Conservation (phyloP, 1,139 yeast species). For the Blastobotrys illinoisensis region DNA sequence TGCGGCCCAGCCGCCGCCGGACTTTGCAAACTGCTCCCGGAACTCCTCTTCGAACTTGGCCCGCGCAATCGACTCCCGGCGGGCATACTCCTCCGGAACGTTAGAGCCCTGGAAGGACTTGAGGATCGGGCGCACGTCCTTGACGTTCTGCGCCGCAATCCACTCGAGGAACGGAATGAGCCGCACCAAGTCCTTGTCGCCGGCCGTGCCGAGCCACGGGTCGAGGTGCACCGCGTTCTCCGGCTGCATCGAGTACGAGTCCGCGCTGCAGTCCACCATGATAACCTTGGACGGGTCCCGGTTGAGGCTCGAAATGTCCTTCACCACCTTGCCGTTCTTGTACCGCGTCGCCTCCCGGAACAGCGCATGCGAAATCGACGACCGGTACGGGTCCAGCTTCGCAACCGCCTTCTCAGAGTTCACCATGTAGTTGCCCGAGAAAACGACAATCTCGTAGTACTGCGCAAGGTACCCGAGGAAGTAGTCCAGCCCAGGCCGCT, state of each 20-base stretch:
- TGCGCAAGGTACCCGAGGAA: slow-evolving; percentile 91
- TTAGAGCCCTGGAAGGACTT: slow-evolving; percentile 60
- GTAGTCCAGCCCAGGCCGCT: slow-evolving; percentile 97
- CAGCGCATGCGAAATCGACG: slow-evolving; percentile 78
- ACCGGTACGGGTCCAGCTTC: slow-evolving; percentile 89
- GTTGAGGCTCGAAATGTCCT: slow-evolving; percentile 80
- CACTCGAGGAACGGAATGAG: slow-evolving; percentile 92
- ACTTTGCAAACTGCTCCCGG: slow-evolving; percentile 39
- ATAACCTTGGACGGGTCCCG: slow-evolving; percentile 82
- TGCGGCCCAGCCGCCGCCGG: slow-evolving; percentile 49
- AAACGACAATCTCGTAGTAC: slow-evolving; percentile 90
- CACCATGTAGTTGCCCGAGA: slow-evolving; percentile 79
- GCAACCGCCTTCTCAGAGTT: slow-evolving; percentile 79
- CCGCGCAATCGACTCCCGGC: slow-evolving; percentile 72
- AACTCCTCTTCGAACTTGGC: slow-evolving; percentile 66
- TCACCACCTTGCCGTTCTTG: slow-evolving; percentile 71
- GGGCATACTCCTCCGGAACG: slow-evolving; percentile 72
- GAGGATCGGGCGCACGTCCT: slow-evolving; percentile 86
- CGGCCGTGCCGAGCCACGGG: slow-evolving; percentile 83
- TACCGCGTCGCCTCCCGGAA: slow-evolving; percentile 89
- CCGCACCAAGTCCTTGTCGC: slow-evolving; percentile 65
- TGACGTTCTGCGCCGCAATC: slow-evolving; percentile 83
- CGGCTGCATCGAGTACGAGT: slow-evolving; percentile 75
- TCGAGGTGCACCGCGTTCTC: slow-evolving; percentile 81
- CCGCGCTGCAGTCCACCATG: slow-evolving; percentile 71